A percentile compares a stretch with the other conserved stretches of the same genome.
These are phyloP conservation scores for Sclerotinia trifoliorum DNA, from an alignment of 2,329 filamentous ascomycete species.

Conservation along the genomic window DNA sequence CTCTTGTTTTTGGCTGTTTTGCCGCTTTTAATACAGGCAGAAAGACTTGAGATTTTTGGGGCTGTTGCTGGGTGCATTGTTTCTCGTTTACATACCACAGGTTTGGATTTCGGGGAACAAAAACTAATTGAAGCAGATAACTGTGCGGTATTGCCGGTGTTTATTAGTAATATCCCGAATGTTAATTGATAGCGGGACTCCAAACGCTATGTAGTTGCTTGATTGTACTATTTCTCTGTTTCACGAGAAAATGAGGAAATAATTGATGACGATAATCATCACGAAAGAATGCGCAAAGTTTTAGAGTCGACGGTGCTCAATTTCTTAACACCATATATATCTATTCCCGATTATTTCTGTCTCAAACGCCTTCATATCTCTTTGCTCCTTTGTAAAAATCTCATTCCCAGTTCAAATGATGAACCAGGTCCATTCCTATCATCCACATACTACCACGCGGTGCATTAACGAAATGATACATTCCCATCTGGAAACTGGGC, in stretches of 20 bases:
- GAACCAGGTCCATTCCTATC: not conserved
- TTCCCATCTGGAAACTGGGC: slow-evolving; percentile 34
- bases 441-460: not conserved
- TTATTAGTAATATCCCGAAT: slow-evolving; percentile 26
- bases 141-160: slow-evolving; percentile 32
- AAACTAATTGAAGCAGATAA: slow-evolving; percentile 22
- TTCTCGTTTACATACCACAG: too few species aligned
- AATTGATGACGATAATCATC: not conserved
- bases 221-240: not conserved
- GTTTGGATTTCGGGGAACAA: not conserved
- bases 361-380: not conserved
- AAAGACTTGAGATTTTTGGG: slow-evolving; percentile 34
- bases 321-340: not conserved
- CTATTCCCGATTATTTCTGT: not conserved
- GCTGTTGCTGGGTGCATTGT: slow-evolving; percentile 34
- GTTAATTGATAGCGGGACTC: not conserved
- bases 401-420: not conserved
- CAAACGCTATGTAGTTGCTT: not conserved
- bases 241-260: too few species aligned
- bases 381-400: not conserved
- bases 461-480: not conserved
- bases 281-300: not conserved
- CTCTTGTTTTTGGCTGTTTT: slow-evolving; percentile 30
- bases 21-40: slow-evolving; percentile 32
- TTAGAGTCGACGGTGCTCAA: not conserved